Evolutionary conservation across 495 filamentous ascomycete species (phyloP).

Genomic region (Talaromyces wortmannii): DNA sequence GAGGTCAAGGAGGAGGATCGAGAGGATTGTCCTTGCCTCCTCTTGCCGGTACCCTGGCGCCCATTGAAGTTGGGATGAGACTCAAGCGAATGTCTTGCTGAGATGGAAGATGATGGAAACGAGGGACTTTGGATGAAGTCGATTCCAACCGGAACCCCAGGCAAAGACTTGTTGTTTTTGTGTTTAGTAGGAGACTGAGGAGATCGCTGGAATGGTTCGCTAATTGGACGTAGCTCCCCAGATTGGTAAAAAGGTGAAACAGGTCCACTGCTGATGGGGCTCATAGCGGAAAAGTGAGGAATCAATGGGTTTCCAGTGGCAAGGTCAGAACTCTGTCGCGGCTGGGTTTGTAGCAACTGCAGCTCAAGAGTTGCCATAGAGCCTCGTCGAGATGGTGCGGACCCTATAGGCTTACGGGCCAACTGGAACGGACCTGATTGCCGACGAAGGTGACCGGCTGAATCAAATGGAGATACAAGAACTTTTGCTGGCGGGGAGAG

Average conservation of each 20-base stretch:
- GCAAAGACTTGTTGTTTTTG: neutral
- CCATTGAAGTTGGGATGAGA: neutral
- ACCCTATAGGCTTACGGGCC: constrained; percentile 35
- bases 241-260: neutral
- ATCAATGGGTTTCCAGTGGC: constrained; percentile 19
- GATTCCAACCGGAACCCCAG: neutral
- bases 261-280: constrained; percentile 1
- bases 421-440: constrained; percentile 19
- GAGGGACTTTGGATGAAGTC: constrained; percentile 9
- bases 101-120: neutral
- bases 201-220: neutral
- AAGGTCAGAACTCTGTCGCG: neutral
- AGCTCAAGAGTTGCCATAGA: constrained; percentile 23
- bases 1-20: neutral
- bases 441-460: constrained; percentile 12
- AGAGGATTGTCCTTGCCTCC: neutral
- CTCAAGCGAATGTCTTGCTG: neutral
- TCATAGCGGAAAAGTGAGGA: constrained; percentile 33
- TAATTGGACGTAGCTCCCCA: neutral
- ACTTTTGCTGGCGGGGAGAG: constrained; percentile 21
- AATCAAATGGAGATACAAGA: constrained; percentile 15
- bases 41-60: neutral
- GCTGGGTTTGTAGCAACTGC: constrained; percentile 13
- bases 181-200: neutral
- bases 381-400: constrained; percentile 19